These are phyloP conservation scores for Saturnispora quitensis DNA, from an alignment of 805 yeast genomes.

Conservation along the genomic window DNA sequence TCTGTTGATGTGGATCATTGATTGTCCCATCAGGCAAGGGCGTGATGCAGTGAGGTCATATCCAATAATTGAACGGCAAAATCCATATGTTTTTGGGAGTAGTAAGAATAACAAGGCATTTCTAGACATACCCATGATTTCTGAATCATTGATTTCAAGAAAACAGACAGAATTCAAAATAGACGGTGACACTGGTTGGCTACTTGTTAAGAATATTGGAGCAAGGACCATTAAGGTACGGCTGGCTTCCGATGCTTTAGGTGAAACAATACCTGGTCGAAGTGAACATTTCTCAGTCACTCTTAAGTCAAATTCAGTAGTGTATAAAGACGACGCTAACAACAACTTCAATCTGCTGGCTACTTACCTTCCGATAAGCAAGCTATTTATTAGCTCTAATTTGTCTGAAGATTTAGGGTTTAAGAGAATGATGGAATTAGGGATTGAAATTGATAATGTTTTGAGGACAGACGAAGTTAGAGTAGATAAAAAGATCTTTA, in stretches of 20 bases:
- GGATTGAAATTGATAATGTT: neutral
- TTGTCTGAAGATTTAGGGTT: neutral
- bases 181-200: neutral
- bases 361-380: neutral
- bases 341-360: neutral
- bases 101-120: neutral
- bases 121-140: slow-evolving; percentile 2
- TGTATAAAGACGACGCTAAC: slow-evolving; percentile 1
- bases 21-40: slow-evolving; percentile 5
- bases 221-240: neutral
- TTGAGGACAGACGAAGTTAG: neutral
- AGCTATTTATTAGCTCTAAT: neutral
- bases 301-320: neutral
- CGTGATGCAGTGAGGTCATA: neutral
- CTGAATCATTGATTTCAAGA: slow-evolving; percentile 2
- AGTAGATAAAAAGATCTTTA: neutral
- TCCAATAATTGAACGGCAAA: neutral
- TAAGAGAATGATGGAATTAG: neutral
- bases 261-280: neutral
- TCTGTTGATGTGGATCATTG: slow-evolving; percentile 3
- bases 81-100: slow-evolving; percentile 5
- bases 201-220: slow-evolving; percentile 1
- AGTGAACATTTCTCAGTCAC: neutral
- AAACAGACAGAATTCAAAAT: slow-evolving; percentile 3
- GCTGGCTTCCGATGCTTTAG: neutral